Conservation (phyloP, 129 eudicot genomes). For the Kitagawia praeruptora region DNA sequence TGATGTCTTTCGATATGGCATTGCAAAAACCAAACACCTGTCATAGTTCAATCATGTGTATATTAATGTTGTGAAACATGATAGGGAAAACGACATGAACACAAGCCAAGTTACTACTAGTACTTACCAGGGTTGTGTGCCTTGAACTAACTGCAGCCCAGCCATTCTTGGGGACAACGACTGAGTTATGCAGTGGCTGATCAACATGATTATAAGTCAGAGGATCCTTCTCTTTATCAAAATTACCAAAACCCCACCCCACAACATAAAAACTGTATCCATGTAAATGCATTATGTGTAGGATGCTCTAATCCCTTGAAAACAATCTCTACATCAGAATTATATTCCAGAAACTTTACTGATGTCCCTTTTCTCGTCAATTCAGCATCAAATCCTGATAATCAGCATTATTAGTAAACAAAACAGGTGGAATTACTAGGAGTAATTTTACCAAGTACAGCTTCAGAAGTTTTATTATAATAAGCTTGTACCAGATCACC, state of each 20-base stretch:
- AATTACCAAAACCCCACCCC: too few species aligned
- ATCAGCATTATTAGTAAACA: background rate
- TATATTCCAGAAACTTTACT: background rate
- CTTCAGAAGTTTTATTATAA: background rate
- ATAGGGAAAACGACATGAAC: background rate
- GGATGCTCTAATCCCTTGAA: slow-evolving; percentile 1
- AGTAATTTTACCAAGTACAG: background rate
- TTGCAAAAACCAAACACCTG: slow-evolving; percentile 13
- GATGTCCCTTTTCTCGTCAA: background rate
- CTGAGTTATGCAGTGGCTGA: slow-evolving; percentile 3
- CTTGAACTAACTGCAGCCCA: slow-evolving; percentile 9
- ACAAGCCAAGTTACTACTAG: background rate
- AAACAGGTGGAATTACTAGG: background rate
- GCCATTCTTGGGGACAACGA: slow-evolving; percentile 7
- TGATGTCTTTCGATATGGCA: slow-evolving; percentile 9
- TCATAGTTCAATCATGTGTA: background rate
- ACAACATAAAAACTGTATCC: background rate
- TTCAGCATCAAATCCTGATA: slow-evolving; percentile 1
- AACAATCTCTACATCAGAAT: slow-evolving; percentile 5
- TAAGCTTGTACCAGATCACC: slow-evolving; percentile 4
- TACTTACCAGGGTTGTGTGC: slow-evolving; percentile 7
- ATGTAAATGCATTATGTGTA: background rate
- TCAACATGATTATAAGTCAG: background rate
- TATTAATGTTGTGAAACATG: background rate
- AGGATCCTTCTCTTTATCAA: background rate